These are phyloP conservation scores for Inosperma sp. DNA, from an alignment of 768 basidiomycete species.

Conservation along the genomic window DNA sequence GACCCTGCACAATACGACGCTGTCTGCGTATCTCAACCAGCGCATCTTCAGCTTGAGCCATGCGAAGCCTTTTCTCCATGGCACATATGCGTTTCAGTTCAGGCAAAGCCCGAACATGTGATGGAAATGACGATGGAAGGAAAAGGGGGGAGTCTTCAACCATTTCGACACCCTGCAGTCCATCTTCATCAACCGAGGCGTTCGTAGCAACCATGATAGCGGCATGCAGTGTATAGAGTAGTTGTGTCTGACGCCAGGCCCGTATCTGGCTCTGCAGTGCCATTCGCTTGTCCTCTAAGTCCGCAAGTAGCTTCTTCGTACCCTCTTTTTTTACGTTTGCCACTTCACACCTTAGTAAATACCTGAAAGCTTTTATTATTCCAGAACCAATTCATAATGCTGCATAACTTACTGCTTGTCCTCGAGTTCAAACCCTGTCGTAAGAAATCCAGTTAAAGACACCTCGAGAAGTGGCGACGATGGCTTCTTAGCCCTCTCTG, in stretches of 20 bases:
- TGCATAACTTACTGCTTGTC: slow-evolving; percentile 18
- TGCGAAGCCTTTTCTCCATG: background rate
- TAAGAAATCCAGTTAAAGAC: slow-evolving; percentile 2
- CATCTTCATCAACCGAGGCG: background rate
- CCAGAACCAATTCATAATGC: no score
- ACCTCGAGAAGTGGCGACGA: background rate
- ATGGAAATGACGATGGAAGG: background rate
- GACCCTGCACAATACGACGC: background rate
- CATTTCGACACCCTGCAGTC: background rate
- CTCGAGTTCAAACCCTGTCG: slow-evolving; percentile 12
- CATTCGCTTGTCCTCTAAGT: slow-evolving; percentile 12
- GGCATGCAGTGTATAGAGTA: slow-evolving; percentile 11
- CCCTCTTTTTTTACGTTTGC: no score
- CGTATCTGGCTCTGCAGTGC: slow-evolving; percentile 4
- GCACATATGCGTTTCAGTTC: background rate
- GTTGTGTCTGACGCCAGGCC: slow-evolving; percentile 8
- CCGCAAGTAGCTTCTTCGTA: no score
- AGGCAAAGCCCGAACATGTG: background rate
- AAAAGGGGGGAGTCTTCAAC: background rate
- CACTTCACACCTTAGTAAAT: no score
- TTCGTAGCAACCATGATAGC: background rate
- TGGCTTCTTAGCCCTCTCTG: background rate
- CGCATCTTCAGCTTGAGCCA: background rate
- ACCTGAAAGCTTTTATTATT: no score
- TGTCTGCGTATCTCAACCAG: background rate